Percentiles rank a stretch among this genome's conserved stretches.
These are phyloP conservation scores for Salix caprea DNA, from an alignment of 345 rosid species.

Conservation along the genomic window DNA sequence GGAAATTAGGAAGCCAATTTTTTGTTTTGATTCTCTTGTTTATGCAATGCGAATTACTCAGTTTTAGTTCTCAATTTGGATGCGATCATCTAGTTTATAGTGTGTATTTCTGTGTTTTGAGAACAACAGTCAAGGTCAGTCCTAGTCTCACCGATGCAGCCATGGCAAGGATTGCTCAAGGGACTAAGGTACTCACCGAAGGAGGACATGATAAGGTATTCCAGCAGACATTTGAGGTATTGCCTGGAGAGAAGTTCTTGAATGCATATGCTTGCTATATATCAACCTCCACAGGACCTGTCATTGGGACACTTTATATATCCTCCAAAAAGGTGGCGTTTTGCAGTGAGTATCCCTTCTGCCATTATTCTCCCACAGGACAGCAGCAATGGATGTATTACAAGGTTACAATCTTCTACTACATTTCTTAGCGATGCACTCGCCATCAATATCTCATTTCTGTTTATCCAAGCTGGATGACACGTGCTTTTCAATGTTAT, in stretches of 20 bases:
- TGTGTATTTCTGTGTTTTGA: conserved; percentile 5
- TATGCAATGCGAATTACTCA: not conserved
- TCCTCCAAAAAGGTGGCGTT: conserved; percentile 58
- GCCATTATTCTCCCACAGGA: conserved; percentile 40
- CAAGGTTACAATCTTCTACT: conserved; percentile 44
- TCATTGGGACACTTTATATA: conserved; percentile 66
- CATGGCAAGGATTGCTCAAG: conserved; percentile 73
- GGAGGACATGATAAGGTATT: conserved; percentile 76
- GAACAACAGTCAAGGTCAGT: conserved; percentile 51
- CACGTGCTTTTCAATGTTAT: not conserved
- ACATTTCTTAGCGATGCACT: not conserved
- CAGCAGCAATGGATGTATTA: conserved; percentile 54
- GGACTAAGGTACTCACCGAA: conserved; percentile 64
- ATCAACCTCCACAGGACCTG: conserved; percentile 71
- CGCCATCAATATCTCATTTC: not conserved
- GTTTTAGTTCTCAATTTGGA: not conserved
- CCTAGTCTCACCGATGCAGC: conserved; percentile 74
- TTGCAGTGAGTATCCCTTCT: conserved; percentile 63
- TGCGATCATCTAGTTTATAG: not conserved
- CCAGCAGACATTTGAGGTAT: conserved; percentile 49
- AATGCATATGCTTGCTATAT: conserved; percentile 69
- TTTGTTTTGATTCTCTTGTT: too few relatives aligned
- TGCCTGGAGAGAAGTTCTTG: conserved; percentile 57
- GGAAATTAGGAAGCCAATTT: not conserved
- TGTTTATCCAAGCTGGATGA: not conserved